Percentiles rank a stretch among this genome's conserved stretches.
Conservation (phyloP, 2,329 filamentous ascomycete species). For the Lachnellula suecica region DNA sequence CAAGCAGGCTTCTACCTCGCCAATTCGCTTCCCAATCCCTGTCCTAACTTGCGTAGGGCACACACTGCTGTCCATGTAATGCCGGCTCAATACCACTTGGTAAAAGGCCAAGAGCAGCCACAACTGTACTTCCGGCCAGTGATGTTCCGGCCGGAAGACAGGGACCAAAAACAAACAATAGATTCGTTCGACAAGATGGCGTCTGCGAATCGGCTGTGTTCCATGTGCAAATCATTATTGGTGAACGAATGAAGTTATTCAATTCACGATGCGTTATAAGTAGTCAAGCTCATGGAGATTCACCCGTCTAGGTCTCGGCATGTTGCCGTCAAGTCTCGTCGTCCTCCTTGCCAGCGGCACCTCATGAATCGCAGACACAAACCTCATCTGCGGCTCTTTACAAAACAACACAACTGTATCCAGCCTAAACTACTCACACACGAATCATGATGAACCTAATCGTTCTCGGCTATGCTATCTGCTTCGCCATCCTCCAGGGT, state of each 20-base stretch:
- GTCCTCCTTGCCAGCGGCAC: no score
- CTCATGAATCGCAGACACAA: no score
- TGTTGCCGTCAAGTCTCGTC: no score
- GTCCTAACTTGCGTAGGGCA: no score
- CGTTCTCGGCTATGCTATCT: not conserved
- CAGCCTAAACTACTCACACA: not conserved
- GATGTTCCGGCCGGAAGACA: no score
- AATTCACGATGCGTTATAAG: not conserved
- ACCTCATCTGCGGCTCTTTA: not conserved
- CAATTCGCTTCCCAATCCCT: no score
- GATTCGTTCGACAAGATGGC: not conserved
- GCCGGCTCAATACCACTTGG: no score
- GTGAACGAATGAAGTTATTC: not conserved
- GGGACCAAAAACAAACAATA: not conserved
- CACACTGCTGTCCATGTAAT: no score
- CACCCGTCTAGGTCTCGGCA: no score
- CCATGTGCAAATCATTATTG: not conserved
- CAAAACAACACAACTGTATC: not conserved
- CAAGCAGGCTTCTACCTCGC: no score
- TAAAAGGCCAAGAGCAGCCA: no score
- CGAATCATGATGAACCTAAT: constrained; percentile 22
- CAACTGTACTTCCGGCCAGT: no score
- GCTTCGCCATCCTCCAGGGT: not conserved
- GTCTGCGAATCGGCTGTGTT: not conserved
- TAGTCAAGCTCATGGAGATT: not conserved